Evolutionary conservation across 768 basidiomycete genomes (phyloP).

Genomic region (Daedaleopsis nitida): DNA sequence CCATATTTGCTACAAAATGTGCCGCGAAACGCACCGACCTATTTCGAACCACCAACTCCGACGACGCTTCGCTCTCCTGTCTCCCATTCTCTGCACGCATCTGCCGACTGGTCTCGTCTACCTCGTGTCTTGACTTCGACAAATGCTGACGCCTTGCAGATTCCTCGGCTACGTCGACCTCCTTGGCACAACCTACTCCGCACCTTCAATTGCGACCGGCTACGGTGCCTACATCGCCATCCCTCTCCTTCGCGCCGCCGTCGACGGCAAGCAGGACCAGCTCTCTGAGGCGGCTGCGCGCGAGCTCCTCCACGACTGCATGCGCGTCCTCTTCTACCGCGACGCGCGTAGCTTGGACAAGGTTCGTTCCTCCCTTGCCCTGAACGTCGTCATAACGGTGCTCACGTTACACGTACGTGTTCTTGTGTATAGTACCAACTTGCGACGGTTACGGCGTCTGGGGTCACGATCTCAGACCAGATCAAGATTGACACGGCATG

Average conservation of each 20-base stretch:
- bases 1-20: neutral
- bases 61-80: neutral
- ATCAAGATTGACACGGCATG: constrained; percentile 77
- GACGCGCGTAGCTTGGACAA: constrained; percentile 96
- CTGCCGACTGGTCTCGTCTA: neutral
- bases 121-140: neutral
- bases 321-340: constrained; percentile 94
- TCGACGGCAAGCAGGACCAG: constrained; percentile 76
- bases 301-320: constrained; percentile 77
- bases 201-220: constrained; percentile 93
- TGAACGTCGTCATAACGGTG: neutral
- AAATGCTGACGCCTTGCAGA: constrained; percentile 40
- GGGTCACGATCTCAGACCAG: constrained; percentile 80
- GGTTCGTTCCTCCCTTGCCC: constrained; percentile 45
- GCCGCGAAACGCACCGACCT: neutral
- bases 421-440: constrained; percentile 81
- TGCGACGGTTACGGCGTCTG: constrained; percentile 79
- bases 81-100: neutral
- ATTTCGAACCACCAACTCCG: neutral
- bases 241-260: constrained; percentile 87
- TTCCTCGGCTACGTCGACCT: constrained; percentile 95
- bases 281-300: constrained; percentile 81
- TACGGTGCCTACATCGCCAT: constrained; percentile 93
- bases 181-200: constrained; percentile 93
- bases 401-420: neutral